Evolutionary conservation across 257 asterid species (phyloP).

Genomic region (Ophiorrhiza pumila): DNA sequence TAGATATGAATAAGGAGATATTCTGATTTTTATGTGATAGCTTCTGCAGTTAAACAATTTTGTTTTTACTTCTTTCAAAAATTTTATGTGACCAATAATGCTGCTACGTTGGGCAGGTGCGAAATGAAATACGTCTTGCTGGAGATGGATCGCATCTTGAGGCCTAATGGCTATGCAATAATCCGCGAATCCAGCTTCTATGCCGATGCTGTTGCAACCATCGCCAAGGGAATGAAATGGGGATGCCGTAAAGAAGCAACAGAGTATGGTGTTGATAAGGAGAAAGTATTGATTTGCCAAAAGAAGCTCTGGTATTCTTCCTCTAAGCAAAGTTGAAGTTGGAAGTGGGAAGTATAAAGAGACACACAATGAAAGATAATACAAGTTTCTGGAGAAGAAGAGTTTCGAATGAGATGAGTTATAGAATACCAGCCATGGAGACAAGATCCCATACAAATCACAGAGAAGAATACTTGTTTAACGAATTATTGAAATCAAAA

Average conservation of each 20-base stretch:
- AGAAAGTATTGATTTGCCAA: constrained; percentile 87
- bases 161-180: constrained; percentile 83
- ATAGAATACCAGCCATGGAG: constrained; percentile 32
- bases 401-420: constrained; percentile 28
- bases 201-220: constrained; percentile 53
- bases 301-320: constrained; percentile 94
- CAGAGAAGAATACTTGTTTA: constrained; percentile 12
- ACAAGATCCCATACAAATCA: constrained; percentile 21
- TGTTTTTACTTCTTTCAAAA: background rate
- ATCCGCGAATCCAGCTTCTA: constrained; percentile 80
- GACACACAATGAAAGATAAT: background rate
- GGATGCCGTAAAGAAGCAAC: constrained; percentile 83
- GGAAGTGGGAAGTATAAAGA: constrained; percentile 18
- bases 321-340: constrained; percentile 41
- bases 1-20: no score
- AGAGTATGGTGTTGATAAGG: constrained; percentile 58
- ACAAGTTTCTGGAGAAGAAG: constrained; percentile 12
- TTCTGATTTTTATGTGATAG: background rate
- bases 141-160: constrained; percentile 92
- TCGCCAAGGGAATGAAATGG: constrained; percentile 93
- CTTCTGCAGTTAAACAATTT: background rate
- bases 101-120: constrained; percentile 47
- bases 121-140: constrained; percentile 86
- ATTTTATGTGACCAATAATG: background rate
- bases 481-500: constrained; percentile 16